Evolutionary conservation across 495 filamentous ascomycete genomes (phyloP), one percentile per base, ranked within the genome.

Genomic region (Aspergillus taichungensis): DNA sequence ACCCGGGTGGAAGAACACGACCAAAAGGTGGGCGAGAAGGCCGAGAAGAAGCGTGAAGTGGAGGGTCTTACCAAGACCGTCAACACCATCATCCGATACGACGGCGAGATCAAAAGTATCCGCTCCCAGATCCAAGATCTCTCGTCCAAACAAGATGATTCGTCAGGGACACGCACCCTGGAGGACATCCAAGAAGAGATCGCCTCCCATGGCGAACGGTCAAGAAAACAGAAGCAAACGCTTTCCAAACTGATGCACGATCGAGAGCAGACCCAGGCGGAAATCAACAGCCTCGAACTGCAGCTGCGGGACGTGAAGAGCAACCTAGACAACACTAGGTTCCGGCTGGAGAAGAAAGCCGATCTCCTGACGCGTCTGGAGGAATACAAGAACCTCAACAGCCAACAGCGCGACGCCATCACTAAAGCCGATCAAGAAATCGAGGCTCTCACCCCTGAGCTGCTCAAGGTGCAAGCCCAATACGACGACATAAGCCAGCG

Each of bases 161-260:
- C 72, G 49, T 78, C 79, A 3, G 54, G 73, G 11, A 67, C 76
- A 5, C 79, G 83, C 48, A 84, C 84, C 6, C 66, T 88, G 12
- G 84, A 95, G 40, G 86, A 94, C 49, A 87, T 97, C 47, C 85
- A 89, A 51, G 77, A 84, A 11, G 76, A 92, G 40, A 78, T 87
- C 43, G 75, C 78, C 13, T 59, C 67, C 27, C 74, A 82, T 51
- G 75, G 73, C n/a, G 87, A 89, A 47, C 78, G 85, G 56, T 69
- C 77, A 18, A 73, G 79, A 45, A 55, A 61, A n/a, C 53, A 80
- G 8, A 85, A 84, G 53, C 69, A 76, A 30, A 73, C 67, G 27
- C 74, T 89, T 10, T 56, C 69, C 11, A 84, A 81, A 43, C 60
- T 94, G 29, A 75, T 71, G 0, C 60, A 59, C 4, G 87, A 94